Percentiles rank a stretch among this genome's conserved stretches.
Conservation (phyloP, 805 yeast species). For the Lipomyces spencermartinsiae region DNA sequence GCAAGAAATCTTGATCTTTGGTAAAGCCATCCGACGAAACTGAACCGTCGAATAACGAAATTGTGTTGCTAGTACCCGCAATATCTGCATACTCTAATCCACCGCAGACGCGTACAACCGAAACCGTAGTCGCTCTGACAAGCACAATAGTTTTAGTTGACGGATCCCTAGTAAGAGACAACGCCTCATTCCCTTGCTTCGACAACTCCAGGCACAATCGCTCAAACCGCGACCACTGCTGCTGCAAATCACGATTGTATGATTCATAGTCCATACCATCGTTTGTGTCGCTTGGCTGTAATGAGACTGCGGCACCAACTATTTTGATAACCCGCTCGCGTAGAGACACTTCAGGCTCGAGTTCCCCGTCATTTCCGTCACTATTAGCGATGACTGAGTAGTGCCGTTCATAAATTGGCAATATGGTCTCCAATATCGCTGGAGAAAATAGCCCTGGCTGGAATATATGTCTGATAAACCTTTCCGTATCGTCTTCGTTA, state of each 20-base stretch:
- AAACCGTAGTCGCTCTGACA: conserved; percentile 48
- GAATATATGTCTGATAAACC: conserved; percentile 55
- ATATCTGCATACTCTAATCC: conserved; percentile 44
- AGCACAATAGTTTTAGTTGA: conserved; percentile 45
- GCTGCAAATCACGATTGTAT: conserved; percentile 50
- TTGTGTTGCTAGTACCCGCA: conserved; percentile 37
- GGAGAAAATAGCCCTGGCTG: conserved; percentile 58
- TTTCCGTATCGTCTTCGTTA: conserved; percentile 39
- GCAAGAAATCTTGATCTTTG: conserved; percentile 32
- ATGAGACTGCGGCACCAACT: conserved; percentile 46
- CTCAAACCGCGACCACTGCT: conserved; percentile 72
- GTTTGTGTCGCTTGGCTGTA: conserved; percentile 18
- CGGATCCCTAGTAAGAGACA: conserved; percentile 55
- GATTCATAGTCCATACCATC: conserved; percentile 44
- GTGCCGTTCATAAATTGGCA: conserved; percentile 58
- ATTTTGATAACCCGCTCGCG: conserved; percentile 47
- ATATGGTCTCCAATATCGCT: conserved; percentile 58
- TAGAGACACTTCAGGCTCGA: conserved; percentile 41
- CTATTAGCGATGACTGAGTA: conserved; percentile 44
- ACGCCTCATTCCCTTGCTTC: conserved; percentile 64
- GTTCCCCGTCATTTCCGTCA: conserved; percentile 39
- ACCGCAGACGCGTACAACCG: conserved; percentile 48
- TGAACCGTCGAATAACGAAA: conserved; percentile 1
- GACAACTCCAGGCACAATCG: conserved; percentile 74
- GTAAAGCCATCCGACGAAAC: neutral